Conservation (phyloP, 306 rosid genomes). For the Urtica urens region DNA sequence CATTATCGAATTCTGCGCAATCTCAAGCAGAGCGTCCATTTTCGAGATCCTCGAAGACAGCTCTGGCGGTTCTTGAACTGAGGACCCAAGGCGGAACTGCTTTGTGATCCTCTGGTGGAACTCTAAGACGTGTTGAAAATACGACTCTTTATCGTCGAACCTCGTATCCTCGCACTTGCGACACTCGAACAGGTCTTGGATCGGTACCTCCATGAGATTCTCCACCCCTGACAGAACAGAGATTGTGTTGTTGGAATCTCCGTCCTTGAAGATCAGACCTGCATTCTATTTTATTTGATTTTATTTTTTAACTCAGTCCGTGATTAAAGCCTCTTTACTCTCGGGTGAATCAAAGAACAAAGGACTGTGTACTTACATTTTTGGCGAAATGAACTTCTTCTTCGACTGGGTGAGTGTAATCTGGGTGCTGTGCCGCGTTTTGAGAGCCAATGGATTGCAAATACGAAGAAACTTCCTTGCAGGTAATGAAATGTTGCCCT, state of each 20-base stretch:
- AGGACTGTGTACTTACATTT: conserved; percentile 30
- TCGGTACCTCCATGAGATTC: conserved; percentile 72
- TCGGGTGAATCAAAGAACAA: conserved; percentile 8
- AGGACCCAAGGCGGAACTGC: conserved; percentile 74
- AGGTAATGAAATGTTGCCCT: conserved; percentile 67
- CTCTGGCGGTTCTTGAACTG: conserved; percentile 75
- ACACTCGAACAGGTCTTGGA: conserved; percentile 74
- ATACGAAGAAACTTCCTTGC: conserved; percentile 60
- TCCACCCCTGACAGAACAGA: conserved; percentile 36
- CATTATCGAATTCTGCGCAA: conserved; percentile 74
- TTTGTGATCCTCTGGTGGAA: conserved; percentile 73
- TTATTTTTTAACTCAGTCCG: too few relatives aligned
- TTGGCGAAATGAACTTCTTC: conserved; percentile 28
- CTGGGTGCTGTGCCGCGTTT: conserved; percentile 16
- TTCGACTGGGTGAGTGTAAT: conserved; percentile 11
- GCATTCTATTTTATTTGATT: conserved; percentile 54
- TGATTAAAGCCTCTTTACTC: too few relatives aligned
- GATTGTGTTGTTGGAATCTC: conserved; percentile 22
- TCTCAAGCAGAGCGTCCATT: conserved; percentile 84
- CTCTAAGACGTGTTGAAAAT: conserved; percentile 70
- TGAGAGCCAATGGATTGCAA: conserved; percentile 38
- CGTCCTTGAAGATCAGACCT: conserved; percentile 28
- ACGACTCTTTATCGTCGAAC: conserved; percentile 65
- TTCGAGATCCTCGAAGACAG: conserved; percentile 48
- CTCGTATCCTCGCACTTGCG: conserved; percentile 67